These are phyloP conservation scores for Comarum palustre DNA, from an alignment of 306 rosid genomes.

Conservation along the genomic window DNA sequence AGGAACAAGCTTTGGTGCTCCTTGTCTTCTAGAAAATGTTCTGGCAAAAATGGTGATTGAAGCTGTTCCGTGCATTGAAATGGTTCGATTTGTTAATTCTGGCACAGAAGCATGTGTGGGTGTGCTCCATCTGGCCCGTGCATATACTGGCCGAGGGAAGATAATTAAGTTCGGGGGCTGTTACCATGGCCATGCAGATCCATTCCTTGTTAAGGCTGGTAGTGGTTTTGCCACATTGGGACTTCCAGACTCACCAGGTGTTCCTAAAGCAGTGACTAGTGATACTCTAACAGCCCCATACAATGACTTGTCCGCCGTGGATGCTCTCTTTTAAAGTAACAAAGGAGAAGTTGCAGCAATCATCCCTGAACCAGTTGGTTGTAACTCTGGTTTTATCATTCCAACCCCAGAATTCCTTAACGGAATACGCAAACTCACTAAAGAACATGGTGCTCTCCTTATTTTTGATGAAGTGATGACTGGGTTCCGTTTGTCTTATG, in stretches of 20 bases:
- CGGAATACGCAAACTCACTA: conserved; percentile 64
- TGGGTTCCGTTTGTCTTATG: conserved; percentile 89
- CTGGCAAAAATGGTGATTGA: conserved; percentile 78
- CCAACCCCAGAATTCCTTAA: conserved; percentile 67
- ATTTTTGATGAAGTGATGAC: conserved; percentile 95
- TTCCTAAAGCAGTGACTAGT: conserved; percentile 77
- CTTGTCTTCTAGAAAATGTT: conserved; percentile 78
- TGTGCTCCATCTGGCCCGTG: conserved; percentile 82
- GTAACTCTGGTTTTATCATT: conserved; percentile 78
- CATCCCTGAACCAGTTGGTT: conserved; percentile 91
- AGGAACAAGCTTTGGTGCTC: conserved; percentile 99
- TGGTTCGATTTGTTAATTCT: conserved; percentile 94
- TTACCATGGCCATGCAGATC: conserved; percentile 98
- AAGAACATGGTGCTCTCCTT: conserved; percentile 65
- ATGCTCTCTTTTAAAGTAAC: conserved; percentile 58
- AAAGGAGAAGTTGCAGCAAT: conserved; percentile 70
- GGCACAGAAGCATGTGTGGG: conserved; percentile 99
- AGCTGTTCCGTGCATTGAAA: conserved; percentile 89
- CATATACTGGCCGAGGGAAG: conserved; percentile 67
- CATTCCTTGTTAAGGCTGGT: conserved; percentile 93
- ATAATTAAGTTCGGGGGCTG: conserved; percentile 93
- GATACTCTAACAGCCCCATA: conserved; percentile 81
- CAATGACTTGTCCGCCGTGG: conserved; percentile 70
- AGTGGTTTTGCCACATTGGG: conserved; percentile 95
- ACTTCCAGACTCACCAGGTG: conserved; percentile 98